These are phyloP conservation scores for Cercophora scortea DNA, from an alignment of 495 filamentous ascomycete genomes.

Conservation along the genomic window DNA sequence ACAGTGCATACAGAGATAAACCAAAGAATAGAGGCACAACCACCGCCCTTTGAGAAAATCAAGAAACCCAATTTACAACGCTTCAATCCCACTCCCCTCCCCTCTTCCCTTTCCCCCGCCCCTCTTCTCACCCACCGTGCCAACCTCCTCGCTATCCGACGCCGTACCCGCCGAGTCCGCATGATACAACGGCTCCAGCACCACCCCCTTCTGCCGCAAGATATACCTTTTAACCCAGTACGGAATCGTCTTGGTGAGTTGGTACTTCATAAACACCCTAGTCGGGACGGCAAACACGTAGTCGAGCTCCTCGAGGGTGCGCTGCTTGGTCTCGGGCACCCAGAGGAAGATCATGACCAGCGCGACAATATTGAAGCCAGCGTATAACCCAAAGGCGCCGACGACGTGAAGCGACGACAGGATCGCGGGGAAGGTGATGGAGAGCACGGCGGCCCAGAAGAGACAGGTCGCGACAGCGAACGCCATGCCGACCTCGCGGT, in stretches of 20 bases:
- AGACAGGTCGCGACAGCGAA: conserved; percentile 64
- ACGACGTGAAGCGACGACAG: conserved; percentile 41
- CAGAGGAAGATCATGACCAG: conserved; percentile 63
- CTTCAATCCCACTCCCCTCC: neutral
- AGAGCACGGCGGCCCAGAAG: conserved; percentile 58
- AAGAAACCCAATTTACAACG: neutral
- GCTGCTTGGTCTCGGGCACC: conserved; percentile 62
- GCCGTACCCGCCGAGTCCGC: neutral
- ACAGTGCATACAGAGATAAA: no score
- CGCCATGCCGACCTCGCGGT: conserved; percentile 69
- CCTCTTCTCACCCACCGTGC: neutral
- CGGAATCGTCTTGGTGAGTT: conserved; percentile 52
- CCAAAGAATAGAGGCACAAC: no score
- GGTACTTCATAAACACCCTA: conserved; percentile 54
- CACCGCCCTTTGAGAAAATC: neutral
- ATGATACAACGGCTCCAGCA: conserved; percentile 49
- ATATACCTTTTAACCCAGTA: conserved; percentile 66
- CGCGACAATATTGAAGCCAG: conserved; percentile 55
- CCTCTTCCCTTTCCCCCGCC: neutral
- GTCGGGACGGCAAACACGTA: conserved; percentile 75
- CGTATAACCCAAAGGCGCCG: conserved; percentile 55
- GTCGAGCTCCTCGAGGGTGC: conserved; percentile 70
- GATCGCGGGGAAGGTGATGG: conserved; percentile 59
- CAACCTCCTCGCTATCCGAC: neutral
- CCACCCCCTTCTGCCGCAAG: conserved; percentile 45